phyloP scores from a whole-genome alignment of 2,329 filamentous ascomycete genomes.

The Colletotrichum magnum region DNA sequence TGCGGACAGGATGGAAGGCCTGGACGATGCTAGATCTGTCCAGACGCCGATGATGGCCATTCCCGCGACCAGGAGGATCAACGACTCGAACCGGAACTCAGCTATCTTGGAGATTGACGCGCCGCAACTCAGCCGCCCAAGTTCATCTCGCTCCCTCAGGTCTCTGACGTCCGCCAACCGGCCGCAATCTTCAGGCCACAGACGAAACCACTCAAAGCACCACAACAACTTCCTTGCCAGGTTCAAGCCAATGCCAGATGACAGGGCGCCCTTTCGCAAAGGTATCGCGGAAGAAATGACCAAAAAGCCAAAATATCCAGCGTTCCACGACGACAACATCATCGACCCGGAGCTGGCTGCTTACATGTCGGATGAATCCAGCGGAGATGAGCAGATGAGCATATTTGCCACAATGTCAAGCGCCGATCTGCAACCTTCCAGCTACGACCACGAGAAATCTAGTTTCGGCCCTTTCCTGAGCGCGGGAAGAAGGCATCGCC shows the following conservation, averaged over 20 bases:
- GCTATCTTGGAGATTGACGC: conserved; percentile 91
- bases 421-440: conserved; percentile 73
- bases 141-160: conserved; percentile 90
- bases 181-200: conserved; percentile 84
- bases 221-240: conserved; percentile 82
- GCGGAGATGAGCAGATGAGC: conserved; percentile 91
- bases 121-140: conserved; percentile 88
- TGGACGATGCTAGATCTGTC: conserved; percentile 66
- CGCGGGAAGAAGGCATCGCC: conserved; percentile 81
- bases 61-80: conserved; percentile 74
- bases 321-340: conserved; percentile 99
- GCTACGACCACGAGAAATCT: conserved; percentile 80
- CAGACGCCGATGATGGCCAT: conserved; percentile 81
- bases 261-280: conserved; percentile 90
- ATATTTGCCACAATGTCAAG: conserved; percentile 84
- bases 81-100: conserved; percentile 87
- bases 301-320: conserved; percentile 79
- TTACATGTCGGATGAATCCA: conserved; percentile 96
- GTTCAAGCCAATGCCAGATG: conserved; percentile 79
- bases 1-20: conserved; percentile 58
- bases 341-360: conserved; percentile 96
- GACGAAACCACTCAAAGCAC: conserved; percentile 84
- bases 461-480: conserved; percentile 81
- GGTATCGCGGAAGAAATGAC: conserved; percentile 75
- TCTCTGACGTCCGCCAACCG: conserved; percentile 75